Evolutionary conservation across 164 flowering plant genomes (phyloP), one percentile per base, ranked within the genome.

Genomic region (Taxillus chinensis): DNA sequence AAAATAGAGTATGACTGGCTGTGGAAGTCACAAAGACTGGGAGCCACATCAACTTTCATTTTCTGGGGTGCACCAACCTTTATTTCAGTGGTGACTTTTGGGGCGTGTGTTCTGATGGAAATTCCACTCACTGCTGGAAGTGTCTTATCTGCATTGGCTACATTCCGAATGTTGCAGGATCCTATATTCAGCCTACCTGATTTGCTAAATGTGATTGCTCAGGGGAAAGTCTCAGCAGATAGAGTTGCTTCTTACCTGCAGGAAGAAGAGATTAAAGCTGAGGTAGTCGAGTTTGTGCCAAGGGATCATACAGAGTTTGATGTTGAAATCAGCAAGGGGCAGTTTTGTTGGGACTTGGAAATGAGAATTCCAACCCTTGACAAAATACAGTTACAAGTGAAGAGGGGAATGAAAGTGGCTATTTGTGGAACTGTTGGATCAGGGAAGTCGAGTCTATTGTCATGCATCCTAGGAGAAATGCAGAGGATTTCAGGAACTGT

Each of bases 381-480:
- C 43, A 72, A 64, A 38, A 82, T 92, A 73, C 56, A 85, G 12
- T 66, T 93, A 56, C 71, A 68, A 66, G 89, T 82, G 63, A 84
- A 74, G 73, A 82, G 79, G 62, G 98, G 97, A 39, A 90, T 84
- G 95, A 93, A 84, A 71, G 96, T 92, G 62, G 98, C 96, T 12
- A 70, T 93, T 59, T 90, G 96, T 78, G 97, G 97, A 37, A 83
- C 89, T 4, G 98, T 93, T 8, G 98, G 98, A 40, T 86, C 96
- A 27, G 97, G 98, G 55, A 93, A 93, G 71, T 90, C 98, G 38
- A 93, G 96, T 70, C 62, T 93, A 62, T 82, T 93, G 6, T 83
- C 96, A 39, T 73, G 86, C 80, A 75, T 93, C 62, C 79, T 93
- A 6, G 97, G 98, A 48, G 98, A 93, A 73, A 85, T 90, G 59